Percentiles rank a stretch among this genome's conserved stretches.
phyloP scores from a whole-genome alignment of 495 filamentous ascomycete species.

The Penicillium waksmanii region DNA sequence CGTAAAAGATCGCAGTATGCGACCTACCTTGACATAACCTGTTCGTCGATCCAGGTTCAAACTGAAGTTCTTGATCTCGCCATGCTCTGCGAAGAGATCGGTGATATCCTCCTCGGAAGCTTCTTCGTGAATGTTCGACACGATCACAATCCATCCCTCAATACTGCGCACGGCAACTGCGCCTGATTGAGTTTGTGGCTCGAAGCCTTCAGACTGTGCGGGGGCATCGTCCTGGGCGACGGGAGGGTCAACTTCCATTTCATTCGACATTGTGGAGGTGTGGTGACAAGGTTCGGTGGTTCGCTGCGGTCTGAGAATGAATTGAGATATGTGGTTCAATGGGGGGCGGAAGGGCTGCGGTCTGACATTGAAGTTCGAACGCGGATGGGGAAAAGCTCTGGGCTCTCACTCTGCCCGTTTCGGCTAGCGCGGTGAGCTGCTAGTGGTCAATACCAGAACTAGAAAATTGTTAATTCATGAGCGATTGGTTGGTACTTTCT shows the following conservation, averaged over 20 bases:
- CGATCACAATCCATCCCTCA: conserved; percentile 98
- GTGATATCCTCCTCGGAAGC: conserved; percentile 94
- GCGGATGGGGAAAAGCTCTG: conserved; percentile 21
- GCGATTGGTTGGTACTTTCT: no score
- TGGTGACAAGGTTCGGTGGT: background rate
- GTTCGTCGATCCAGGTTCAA: conserved; percentile 93
- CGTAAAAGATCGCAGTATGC: background rate
- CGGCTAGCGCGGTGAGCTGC: conserved; percentile 14
- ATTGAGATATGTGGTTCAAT: conserved; percentile 5
- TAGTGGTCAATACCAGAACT: background rate
- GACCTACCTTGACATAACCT: conserved; percentile 90
- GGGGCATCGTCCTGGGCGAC: conserved; percentile 48
- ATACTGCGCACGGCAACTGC: conserved; percentile 95
- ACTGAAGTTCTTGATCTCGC: conserved; percentile 97
- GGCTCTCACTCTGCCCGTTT: conserved; percentile 7
- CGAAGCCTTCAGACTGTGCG: conserved; percentile 59
- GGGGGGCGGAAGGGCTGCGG: conserved; percentile 5
- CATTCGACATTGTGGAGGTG: conserved; percentile 59
- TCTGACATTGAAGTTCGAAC: conserved; percentile 11
- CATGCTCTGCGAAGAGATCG: conserved; percentile 93
- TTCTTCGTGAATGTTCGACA: conserved; percentile 97
- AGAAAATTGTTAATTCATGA: background rate
- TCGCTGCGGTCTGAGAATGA: background rate
- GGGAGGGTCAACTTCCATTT: conserved; percentile 81
- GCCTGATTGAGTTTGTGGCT: conserved; percentile 71